Evolutionary conservation across 208 protist species (phyloP).

Genomic region (Lotmaria passim): DNA sequence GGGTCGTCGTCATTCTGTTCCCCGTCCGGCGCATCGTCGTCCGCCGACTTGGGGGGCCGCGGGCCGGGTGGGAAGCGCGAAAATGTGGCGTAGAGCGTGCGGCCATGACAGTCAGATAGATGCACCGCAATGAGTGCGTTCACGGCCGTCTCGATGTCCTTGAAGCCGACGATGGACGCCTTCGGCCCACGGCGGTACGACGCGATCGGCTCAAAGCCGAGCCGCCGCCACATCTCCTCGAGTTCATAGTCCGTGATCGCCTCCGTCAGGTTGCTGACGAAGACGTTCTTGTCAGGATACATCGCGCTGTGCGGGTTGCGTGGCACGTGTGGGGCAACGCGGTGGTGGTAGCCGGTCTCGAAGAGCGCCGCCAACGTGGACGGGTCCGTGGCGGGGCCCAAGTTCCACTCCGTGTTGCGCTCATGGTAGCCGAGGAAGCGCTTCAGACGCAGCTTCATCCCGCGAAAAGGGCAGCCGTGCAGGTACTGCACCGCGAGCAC

Average conservation of each 20-base stretch:
- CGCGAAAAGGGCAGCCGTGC: slow-evolving; percentile 76
- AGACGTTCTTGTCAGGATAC: slow-evolving; percentile 75
- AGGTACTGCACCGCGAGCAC: slow-evolving; percentile 73
- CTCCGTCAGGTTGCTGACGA: slow-evolving; percentile 78
- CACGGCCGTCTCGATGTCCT: slow-evolving; percentile 65
- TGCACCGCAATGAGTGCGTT: slow-evolving; percentile 78
- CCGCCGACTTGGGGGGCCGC: slow-evolving; percentile 28
- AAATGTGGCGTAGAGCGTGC: slow-evolving; percentile 83
- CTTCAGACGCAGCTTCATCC: slow-evolving; percentile 59
- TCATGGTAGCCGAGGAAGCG: slow-evolving; percentile 81
- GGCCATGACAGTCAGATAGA: slow-evolving; percentile 63
- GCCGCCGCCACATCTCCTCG: slow-evolving; percentile 51
- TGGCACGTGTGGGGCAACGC: slow-evolving; percentile 63
- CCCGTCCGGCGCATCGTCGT: slow-evolving; percentile 24
- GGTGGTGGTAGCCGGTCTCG: slow-evolving; percentile 77
- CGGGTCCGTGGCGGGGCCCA: slow-evolving; percentile 76
- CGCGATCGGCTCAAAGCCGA: slow-evolving; percentile 40
- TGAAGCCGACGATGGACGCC: slow-evolving; percentile 67
- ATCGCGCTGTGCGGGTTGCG: slow-evolving; percentile 78
- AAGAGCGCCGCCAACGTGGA: slow-evolving; percentile 67
- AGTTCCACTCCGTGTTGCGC: slow-evolving; percentile 75
- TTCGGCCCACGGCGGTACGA: slow-evolving; percentile 69
- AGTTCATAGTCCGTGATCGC: slow-evolving; percentile 72
- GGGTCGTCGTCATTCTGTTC: slow-evolving; percentile 17
- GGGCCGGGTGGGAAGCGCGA: slow-evolving; percentile 79